A percentile compares a stretch with the other conserved stretches of the same genome.
phyloP scores from a whole-genome alignment of 352 stramenopile genomes.

The Globisporangium sylvaticum region DNA sequence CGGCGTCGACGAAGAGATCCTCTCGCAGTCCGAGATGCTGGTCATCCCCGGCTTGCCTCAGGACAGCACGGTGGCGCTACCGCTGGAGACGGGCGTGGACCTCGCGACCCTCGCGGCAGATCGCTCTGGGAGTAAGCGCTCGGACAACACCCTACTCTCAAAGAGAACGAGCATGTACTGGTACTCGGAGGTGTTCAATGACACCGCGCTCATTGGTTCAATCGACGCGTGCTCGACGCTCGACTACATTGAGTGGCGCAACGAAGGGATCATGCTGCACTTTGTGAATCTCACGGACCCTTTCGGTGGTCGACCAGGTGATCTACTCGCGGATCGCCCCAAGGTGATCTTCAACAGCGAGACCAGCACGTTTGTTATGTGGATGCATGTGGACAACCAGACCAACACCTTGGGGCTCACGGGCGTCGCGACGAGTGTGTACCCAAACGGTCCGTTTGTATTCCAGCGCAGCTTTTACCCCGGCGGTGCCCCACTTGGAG shows the following conservation, averaged over 20 bases:
- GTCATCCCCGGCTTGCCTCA: conserved; percentile 41
- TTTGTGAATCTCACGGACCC: conserved; percentile 93
- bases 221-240: conserved; percentile 92
- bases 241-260: conserved; percentile 91
- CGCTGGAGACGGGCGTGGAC: conserved; percentile 54
- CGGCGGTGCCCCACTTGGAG: conserved; percentile 71
- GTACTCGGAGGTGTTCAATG: conserved; percentile 69
- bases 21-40: conserved; percentile 52
- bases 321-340: conserved; percentile 75
- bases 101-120: conserved; percentile 25
- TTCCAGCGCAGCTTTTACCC: conserved; percentile 92
- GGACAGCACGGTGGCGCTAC: conserved; percentile 47
- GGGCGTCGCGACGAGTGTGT: conserved; percentile 85
- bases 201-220: conserved; percentile 42
- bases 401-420: conserved; percentile 86
- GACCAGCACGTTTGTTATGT: conserved; percentile 93
- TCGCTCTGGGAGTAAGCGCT: conserved; percentile 2
- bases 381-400: conserved; percentile 92
- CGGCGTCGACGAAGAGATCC: conserved; percentile 30
- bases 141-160: conserved; percentile 9
- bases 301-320: conserved; percentile 29
- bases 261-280: conserved; percentile 94
- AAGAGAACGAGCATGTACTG: conserved; percentile 48
- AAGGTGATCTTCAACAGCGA: conserved; percentile 91
- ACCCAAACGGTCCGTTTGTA: conserved; percentile 90